Evolutionary conservation across 2,329 filamentous ascomycete genomes (phyloP), one percentile per base, ranked within the genome.

Genomic region (Cladosporium sp.): DNA sequence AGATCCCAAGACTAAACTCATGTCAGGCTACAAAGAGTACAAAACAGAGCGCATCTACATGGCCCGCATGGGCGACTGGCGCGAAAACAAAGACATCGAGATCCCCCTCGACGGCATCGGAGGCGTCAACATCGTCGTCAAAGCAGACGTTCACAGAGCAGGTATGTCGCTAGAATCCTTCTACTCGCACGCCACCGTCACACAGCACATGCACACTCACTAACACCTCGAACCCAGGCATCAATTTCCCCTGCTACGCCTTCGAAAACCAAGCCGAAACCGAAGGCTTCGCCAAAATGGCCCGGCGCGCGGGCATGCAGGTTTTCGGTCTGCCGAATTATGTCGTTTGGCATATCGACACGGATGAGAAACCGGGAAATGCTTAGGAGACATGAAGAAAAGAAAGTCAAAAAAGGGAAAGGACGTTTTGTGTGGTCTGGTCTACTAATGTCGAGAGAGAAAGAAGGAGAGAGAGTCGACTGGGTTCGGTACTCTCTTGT

Each of bases 221-320:
- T 47, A 1, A 20, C 9, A 30, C 11, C 27, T 66, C 19, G 8
- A n/a, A n/a, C 32, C 41, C 58, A 92, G 91, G 92, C 56, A 93
- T 99, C 75, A 99, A 99, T 71, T 99, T 99, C 71, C 93, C 93
- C 7, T 85, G 84, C 67, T 99, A 99, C 65, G 81, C 93, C 3
- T 99, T 99, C 68, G 93, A 99, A 69, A 97, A 99, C 71, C 93
- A 99, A 74, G 93, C 93, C 57, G 93, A 99, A 72, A 99, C 93
- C 4, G 93, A 99, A 73, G 93, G 93, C 6, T 99, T 99, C 65
- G 93, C 93, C 32, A 96, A 95, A 70, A 99, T 99, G 93, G 93
- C 93, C 53, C 96, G 95, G 75, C 80, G 90, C 56, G 93, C 93
- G 15, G 93, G 93, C 39, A 97, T 96, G 68, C 80, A 89, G 64